Evolutionary conservation across 176 grass and related monocot species (phyloP).

Genomic region (Hordeum vulgare): DNA sequence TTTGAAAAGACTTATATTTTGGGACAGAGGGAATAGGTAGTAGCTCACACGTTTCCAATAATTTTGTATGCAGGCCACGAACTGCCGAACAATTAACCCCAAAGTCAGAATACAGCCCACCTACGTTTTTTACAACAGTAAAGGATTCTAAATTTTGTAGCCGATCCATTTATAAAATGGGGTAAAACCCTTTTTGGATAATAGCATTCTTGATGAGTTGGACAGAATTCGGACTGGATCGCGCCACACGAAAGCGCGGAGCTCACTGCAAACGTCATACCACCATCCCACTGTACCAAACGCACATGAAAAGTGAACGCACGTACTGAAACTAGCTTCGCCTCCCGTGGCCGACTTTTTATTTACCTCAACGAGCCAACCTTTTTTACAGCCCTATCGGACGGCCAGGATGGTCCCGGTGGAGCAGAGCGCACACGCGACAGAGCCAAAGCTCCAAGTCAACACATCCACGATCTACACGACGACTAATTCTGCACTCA

Average conservation of each 20-base stretch:
- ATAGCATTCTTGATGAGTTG: neutral
- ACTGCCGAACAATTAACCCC: too few species aligned
- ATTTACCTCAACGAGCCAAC: neutral
- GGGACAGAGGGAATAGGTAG: too few species aligned
- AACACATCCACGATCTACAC: too few species aligned
- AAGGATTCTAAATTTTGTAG: too few species aligned
- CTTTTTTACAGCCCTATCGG: neutral
- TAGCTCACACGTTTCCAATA: neutral
- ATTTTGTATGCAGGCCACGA: neutral
- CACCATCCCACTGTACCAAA: neutral
- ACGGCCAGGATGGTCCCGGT: neutral
- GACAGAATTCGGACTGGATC: neutral
- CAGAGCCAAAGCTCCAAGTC: too few species aligned
- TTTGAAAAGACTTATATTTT: too few species aligned
- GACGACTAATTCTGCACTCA: neutral
- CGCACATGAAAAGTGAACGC: too few species aligned
- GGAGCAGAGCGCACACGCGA: neutral
- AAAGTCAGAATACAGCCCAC: constrained; percentile 8
- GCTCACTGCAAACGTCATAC: neutral
- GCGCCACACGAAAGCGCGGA: neutral
- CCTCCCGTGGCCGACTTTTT: too few species aligned
- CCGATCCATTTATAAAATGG: too few species aligned
- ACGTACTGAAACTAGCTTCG: too few species aligned
- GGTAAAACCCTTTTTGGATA: too few species aligned
- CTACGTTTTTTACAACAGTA: too few species aligned